phyloP scores from a whole-genome alignment of 371 early-diverging fungal genomes.

The Mucor sp. region DNA sequence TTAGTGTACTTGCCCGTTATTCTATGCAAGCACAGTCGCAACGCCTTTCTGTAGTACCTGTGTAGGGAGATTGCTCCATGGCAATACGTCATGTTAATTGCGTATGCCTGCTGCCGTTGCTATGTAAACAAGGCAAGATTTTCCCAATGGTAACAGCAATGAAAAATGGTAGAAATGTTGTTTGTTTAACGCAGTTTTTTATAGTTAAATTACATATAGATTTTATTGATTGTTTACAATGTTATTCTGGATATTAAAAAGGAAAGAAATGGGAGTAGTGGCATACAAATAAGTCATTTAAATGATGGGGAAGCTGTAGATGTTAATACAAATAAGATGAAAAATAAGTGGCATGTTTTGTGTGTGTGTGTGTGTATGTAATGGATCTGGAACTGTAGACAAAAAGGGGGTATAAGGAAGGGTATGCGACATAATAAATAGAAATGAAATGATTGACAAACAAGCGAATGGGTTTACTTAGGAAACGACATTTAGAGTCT shows the following conservation, averaged over 20 bases:
- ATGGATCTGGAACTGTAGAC: background rate
- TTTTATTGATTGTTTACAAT: background rate
- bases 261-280: background rate
- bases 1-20: too few relatives aligned
- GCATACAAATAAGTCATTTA: constrained; percentile 2
- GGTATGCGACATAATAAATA: constrained; percentile 1
- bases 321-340: background rate
- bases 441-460: background rate
- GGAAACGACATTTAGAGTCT: constrained; percentile 6
- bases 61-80: too few relatives aligned
- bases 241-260: background rate
- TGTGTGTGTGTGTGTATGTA: background rate
- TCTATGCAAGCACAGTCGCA: too few relatives aligned
- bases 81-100: too few relatives aligned
- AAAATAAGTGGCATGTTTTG: background rate
- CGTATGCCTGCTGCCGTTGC: too few relatives aligned
- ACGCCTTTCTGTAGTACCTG: too few relatives aligned
- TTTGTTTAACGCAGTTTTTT: background rate
- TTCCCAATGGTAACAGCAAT: background rate
- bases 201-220: constrained; percentile 1
- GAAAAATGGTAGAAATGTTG: background rate
- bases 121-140: background rate
- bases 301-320: background rate
- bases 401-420: background rate
- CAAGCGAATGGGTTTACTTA: background rate